Evolutionary conservation across 345 rosid species (phyloP).

Genomic region (Carallia pectinifolia): DNA sequence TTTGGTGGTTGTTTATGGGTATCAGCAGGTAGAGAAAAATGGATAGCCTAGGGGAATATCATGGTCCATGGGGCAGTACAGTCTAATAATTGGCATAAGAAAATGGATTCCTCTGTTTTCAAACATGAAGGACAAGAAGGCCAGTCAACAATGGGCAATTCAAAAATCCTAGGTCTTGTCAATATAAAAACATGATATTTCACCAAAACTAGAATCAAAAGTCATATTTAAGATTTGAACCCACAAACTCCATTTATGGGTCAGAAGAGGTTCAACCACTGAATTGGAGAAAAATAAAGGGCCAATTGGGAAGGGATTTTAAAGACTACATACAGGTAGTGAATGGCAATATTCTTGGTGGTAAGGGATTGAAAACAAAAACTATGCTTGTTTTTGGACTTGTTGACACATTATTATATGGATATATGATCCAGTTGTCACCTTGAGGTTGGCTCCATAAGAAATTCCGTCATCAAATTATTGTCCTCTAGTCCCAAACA

Average conservation of each 20-base stretch:
- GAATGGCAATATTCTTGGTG: not conserved
- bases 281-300: not conserved
- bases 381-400: not conserved
- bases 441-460: not conserved
- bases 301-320: not conserved
- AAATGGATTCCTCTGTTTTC: no score
- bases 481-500: not conserved
- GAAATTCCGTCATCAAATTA: not conserved
- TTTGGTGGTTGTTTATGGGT: no score
- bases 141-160: not conserved
- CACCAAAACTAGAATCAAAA: not conserved
- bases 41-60: no score
- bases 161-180: not conserved
- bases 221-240: not conserved
- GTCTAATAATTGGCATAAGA: no score
- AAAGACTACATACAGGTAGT: not conserved
- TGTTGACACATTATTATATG: not conserved
- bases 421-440: not conserved
- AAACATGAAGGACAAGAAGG: no score
- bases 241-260: not conserved
- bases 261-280: not conserved
- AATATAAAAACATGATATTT: no score
- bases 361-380: constrained; percentile 2
- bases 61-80: no score
- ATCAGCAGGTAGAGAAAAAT: no score